A percentile compares a stretch with the other conserved stretches of the same genome.
Evolutionary conservation across 805 yeast genomes (phyloP).

Genomic region (Candida easanensis): DNA sequence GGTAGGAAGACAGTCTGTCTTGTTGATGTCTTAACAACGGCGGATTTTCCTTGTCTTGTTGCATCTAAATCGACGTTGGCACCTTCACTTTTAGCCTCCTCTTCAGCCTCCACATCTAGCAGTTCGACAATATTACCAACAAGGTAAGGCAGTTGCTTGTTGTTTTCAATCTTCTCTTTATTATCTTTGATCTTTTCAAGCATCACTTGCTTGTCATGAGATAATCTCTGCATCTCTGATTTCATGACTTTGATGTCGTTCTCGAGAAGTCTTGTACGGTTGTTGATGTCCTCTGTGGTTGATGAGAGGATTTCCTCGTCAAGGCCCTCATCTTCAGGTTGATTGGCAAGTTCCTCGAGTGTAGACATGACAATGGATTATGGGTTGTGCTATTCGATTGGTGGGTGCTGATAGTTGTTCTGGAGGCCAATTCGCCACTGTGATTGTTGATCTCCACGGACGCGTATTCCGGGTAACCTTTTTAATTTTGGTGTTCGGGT

Average conservation of each 20-base stretch:
- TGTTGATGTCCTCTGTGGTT: constrained; percentile 78
- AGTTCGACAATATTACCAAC: constrained; percentile 97
- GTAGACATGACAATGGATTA: constrained; percentile 53
- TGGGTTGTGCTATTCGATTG: background rate
- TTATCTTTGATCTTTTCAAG: constrained; percentile 91
- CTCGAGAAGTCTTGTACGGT: constrained; percentile 83
- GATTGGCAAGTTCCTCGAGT: constrained; percentile 72
- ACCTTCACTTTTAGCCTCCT: constrained; percentile 80
- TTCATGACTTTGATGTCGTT: constrained; percentile 94
- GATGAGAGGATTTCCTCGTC: constrained; percentile 80
- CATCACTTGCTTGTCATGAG: constrained; percentile 93
- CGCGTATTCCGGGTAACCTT: constrained; percentile 6
- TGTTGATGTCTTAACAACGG: constrained; percentile 95
- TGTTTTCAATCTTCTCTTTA: constrained; percentile 92
- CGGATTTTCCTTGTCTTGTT: constrained; percentile 91
- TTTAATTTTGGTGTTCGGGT: background rate
- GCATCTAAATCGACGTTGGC: constrained; percentile 94
- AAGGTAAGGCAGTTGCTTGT: constrained; percentile 90
- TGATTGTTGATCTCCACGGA: background rate
- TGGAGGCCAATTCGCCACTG: constrained; percentile 6
- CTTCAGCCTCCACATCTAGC: constrained; percentile 81
- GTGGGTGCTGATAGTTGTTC: background rate
- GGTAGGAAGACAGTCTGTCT: constrained; percentile 97
- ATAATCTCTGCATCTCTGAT: constrained; percentile 84
- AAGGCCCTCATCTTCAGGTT: constrained; percentile 39